Evolutionary conservation across 768 basidiomycete genomes (phyloP).

Genomic region (Sporobolomyces pararoseus): DNA sequence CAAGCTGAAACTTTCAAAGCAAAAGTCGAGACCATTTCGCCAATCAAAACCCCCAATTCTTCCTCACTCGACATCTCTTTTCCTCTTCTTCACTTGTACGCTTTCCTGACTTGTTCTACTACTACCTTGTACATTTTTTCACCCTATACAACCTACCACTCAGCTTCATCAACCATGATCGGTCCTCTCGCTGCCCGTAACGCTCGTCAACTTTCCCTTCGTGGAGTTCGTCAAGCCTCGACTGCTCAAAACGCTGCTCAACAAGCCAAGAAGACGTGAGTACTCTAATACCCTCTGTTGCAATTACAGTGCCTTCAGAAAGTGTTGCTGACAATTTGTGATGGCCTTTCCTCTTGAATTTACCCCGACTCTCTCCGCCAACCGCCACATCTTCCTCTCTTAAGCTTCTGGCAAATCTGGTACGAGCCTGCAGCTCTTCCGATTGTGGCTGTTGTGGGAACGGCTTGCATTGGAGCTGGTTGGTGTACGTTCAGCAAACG

Average conservation of each 20-base stretch:
- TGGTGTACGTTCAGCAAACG: conserved; percentile 8
- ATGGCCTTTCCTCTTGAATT: not conserved
- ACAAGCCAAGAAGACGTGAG: conserved; percentile 4
- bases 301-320: not conserved
- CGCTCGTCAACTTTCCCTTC: conserved; percentile 21
- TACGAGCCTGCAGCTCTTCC: conserved; percentile 36
- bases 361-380: not conserved
- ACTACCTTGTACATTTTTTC: conserved; percentile 8
- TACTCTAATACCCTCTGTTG: not conserved
- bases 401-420: conserved; percentile 21
- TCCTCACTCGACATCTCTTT: not conserved
- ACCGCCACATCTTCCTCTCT: not conserved
- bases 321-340: not conserved
- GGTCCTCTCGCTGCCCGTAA: conserved; percentile 16
- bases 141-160: not conserved
- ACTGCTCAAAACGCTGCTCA: conserved; percentile 7
- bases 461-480: conserved; percentile 29
- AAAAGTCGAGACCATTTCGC: not conserved
- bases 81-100: conserved; percentile 9
- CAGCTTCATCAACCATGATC: not conserved
- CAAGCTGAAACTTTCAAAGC: not conserved
- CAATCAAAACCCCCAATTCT: not conserved
- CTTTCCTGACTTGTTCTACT: conserved; percentile 6
- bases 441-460: conserved; percentile 38
- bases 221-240: conserved; percentile 11